A percentile compares a stretch with the other conserved stretches of the same genome.
These are phyloP conservation scores for Penicillium waksmanii DNA, from an alignment of 495 filamentous ascomycete species.

Conservation along the genomic window DNA sequence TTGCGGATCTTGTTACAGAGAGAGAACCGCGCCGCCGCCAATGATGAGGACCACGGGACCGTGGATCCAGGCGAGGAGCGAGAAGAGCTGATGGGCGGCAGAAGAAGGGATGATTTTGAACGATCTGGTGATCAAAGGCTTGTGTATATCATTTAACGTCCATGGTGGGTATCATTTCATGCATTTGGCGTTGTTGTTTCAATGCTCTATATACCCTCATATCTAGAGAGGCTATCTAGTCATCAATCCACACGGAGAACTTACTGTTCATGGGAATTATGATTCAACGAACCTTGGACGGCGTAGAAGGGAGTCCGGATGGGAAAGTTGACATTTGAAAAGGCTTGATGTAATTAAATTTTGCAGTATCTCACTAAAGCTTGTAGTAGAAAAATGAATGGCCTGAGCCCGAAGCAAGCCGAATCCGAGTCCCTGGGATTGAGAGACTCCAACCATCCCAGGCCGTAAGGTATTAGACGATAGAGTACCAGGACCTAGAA, in stretches of 20 bases:
- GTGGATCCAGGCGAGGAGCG: conserved; percentile 35
- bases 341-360: conserved; percentile 8
- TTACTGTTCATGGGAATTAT: neutral
- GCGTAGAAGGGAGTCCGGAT: neutral
- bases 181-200: conserved; percentile 3
- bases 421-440: too few species aligned
- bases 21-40: conserved; percentile 37
- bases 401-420: neutral
- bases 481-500: too few species aligned
- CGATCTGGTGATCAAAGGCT: conserved; percentile 28
- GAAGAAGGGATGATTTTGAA: conserved; percentile 26
- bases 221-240: neutral
- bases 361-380: neutral
- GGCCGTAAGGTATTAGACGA: too few species aligned
- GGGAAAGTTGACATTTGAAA: neutral
- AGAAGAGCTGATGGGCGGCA: conserved; percentile 44
- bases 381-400: neutral
- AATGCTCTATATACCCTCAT: neutral
- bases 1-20: conserved; percentile 51
- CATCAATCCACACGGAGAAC: neutral
- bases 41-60: neutral
- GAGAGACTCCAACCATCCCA: too few species aligned
- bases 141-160: conserved; percentile 37
- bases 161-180: neutral
- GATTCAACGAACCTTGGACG: neutral